Evolutionary conservation across 73 alveolate genomes (phyloP), one percentile per base, ranked within the genome.

Genomic region (Tetrahymena borealis): DNA sequence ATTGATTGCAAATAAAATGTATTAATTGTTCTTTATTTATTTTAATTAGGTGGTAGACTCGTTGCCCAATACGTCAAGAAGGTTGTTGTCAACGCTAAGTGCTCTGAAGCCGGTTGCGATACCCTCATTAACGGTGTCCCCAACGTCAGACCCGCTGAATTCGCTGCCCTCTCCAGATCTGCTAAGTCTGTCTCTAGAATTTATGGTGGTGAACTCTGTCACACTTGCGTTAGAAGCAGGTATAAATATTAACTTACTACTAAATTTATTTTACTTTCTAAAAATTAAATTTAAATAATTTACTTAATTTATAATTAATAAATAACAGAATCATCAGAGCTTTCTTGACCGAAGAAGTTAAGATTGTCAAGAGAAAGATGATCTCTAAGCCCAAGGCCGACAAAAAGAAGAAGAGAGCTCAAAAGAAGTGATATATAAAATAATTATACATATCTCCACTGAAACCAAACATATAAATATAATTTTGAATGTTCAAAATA

Each of bases 331-430:
- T 96, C 79, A 94, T 95, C 60, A 92, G 98, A 93, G 98, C 98
- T 90, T 96, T 96, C 97, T 92, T 96, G 77, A 94, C 95, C 90
- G 98, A 96, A 42, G 98, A 96, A 78, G 98, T 96, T 39, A 96
- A 96, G 95, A 95, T 91, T 20, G 96, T 96, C 96, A 96, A 96
- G 91, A 78, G 94, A 90, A 43, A 92, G 43, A 90, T 60, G 90
- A 94, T 91, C 91, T 43, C 78, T 39, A 90, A 92, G 91, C 96
- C 93, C 90, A 94, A 93, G 93, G 78, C 96, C 93, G 85, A 60
- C 85, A 60, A 60, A 60, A 60, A 60, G 85, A 60, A 60, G 85
- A 60, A 60, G 85, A 60, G 85, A 60, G n/a, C 85, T 35, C 85
- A 60, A 60, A 60, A 60, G 85, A 60, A 60, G 85, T 60, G 85